phyloP scores from a whole-genome alignment of 139 green algal genomes.

The Micromonas commoda region DNA sequence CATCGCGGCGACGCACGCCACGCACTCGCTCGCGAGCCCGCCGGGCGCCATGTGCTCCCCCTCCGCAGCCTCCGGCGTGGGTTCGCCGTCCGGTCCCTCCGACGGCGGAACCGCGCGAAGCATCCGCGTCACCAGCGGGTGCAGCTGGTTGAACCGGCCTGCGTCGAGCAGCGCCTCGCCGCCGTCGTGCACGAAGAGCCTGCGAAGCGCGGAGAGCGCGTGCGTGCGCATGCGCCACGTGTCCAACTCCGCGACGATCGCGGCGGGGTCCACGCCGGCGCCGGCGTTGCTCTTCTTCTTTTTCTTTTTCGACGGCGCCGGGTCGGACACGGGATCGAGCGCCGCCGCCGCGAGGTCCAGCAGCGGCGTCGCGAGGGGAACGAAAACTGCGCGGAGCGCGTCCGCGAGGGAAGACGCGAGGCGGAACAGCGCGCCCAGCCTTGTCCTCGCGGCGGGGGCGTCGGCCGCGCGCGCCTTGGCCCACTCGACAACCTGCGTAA shows the following conservation, averaged over 20 bases:
- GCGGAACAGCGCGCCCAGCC: constrained; percentile 19
- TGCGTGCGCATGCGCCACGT: constrained; percentile 17
- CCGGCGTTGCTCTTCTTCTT: not conserved
- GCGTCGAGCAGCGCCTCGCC: not conserved
- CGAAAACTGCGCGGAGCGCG: constrained; percentile 10
- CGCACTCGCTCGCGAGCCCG: not conserved
- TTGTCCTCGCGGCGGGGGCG: not conserved
- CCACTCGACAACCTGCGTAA: constrained; percentile 10
- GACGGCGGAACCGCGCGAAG: not conserved
- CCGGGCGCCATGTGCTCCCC: not conserved
- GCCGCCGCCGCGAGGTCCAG: not conserved
- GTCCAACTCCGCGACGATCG: not conserved
- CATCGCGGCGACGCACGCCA: not conserved
- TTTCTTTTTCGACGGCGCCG: constrained; percentile 10
- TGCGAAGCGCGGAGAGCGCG: not conserved
- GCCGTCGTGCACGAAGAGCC: constrained; percentile 16
- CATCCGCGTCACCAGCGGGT: constrained; percentile 4
- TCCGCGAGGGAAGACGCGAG: constrained; percentile 5
- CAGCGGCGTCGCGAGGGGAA: constrained; percentile 8
- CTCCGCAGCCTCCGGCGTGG: not conserved
- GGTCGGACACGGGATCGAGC: not conserved
- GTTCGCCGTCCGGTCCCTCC: not conserved
- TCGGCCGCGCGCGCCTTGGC: constrained; percentile 8
- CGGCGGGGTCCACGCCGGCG: not conserved
- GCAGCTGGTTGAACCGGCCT: not conserved